Percentiles rank a stretch among this genome's conserved stretches.
These are phyloP conservation scores for Vanderwaltozyma verrucispora DNA, from an alignment of 805 yeast genomes.

Conservation along the genomic window DNA sequence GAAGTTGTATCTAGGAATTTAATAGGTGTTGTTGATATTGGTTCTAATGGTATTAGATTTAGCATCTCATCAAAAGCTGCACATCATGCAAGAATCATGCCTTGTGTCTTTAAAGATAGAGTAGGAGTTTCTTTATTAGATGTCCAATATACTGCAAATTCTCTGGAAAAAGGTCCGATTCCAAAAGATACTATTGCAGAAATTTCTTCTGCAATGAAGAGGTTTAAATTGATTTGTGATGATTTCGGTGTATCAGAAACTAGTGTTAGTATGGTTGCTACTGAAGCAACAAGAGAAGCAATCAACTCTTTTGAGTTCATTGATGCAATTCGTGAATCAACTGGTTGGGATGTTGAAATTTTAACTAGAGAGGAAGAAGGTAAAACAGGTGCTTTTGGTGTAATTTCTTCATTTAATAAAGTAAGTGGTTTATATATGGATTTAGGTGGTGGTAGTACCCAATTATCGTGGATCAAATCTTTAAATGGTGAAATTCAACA, in stretches of 20 bases:
- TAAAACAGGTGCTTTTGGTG: constrained; percentile 58
- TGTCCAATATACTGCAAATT: constrained; percentile 37
- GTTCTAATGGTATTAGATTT: constrained; percentile 66
- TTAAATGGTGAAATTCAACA: constrained; percentile 44
- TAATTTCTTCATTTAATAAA: constrained; percentile 59
- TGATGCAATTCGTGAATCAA: constrained; percentile 42
- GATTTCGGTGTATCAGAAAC: constrained; percentile 60
- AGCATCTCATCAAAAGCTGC: constrained; percentile 60
- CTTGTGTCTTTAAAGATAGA: constrained; percentile 67
- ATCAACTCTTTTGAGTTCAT: constrained; percentile 51
- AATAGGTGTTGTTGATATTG: constrained; percentile 64
- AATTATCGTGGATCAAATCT: constrained; percentile 58
- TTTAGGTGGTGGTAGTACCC: constrained; percentile 63
- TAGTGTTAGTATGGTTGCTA: constrained; percentile 58
- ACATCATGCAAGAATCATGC: constrained; percentile 65
- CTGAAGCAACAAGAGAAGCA: constrained; percentile 67
- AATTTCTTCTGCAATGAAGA: constrained; percentile 50
- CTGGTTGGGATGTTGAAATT: constrained; percentile 57
- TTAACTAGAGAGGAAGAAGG: constrained; percentile 58
- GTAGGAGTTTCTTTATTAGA: constrained; percentile 61
- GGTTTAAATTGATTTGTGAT: constrained; percentile 59
- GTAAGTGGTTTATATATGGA: constrained; percentile 63
- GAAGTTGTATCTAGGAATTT: constrained; percentile 48
- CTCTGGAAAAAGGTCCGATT: constrained; percentile 39
- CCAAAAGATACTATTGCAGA: constrained; percentile 49